Conservation (phyloP, 202 grass and related monocot genomes). For the Thinopyrum obtusiflorum region DNA sequence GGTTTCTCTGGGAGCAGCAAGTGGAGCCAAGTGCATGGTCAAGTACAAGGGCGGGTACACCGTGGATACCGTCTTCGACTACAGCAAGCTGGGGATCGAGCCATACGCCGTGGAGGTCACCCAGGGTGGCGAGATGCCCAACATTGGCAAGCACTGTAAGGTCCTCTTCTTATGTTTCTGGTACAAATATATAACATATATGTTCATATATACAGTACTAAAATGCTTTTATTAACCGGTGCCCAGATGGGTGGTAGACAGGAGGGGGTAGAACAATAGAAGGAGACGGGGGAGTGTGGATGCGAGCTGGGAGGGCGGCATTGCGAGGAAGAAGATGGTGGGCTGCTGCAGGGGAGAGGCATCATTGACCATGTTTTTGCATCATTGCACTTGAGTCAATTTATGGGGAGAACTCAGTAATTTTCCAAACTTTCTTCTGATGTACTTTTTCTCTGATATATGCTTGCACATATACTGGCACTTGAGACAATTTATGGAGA, state of each 20-base stretch:
- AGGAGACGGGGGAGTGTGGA: no score
- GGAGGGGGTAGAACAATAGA: no score
- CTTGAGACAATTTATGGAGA: slow-evolving; percentile 69
- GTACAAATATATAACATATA: no score
- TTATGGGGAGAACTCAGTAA: neutral
- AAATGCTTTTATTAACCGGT: no score
- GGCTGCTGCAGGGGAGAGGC: no score
- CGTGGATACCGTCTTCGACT: slow-evolving; percentile 93
- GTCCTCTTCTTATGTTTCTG: no score
- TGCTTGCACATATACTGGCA: slow-evolving; percentile 48
- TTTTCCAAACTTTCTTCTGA: neutral
- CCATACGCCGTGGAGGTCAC: slow-evolving; percentile 80
- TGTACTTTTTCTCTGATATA: neutral
- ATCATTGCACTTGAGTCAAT: neutral
- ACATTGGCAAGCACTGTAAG: no score
- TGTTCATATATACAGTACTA: no score
- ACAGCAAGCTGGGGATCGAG: slow-evolving; percentile 94
- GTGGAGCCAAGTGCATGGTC: slow-evolving; percentile 62
- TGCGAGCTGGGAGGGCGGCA: no score
- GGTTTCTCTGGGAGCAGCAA: slow-evolving; percentile 43
- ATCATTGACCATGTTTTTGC: no score
- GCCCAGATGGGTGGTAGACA: no score
- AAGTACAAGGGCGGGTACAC: slow-evolving; percentile 96
- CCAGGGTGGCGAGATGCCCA: slow-evolving; percentile 34
- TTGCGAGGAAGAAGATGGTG: no score